Evolutionary conservation across 2,329 filamentous ascomycete species (phyloP).

Genomic region (Curvularia verruculosa): DNA sequence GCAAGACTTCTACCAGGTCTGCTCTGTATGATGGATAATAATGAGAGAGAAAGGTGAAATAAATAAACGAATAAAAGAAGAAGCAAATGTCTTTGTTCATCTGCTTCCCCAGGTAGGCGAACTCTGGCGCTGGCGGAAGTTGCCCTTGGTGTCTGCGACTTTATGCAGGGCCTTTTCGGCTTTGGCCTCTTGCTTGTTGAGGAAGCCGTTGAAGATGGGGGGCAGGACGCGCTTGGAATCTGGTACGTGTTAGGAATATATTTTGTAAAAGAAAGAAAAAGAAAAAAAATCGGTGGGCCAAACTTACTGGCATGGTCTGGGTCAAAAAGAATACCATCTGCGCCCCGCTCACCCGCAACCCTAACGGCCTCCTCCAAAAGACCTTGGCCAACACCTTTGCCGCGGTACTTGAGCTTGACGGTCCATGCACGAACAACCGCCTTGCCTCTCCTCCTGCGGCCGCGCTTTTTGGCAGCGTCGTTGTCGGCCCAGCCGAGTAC

Average conservation of each 20-base stretch:
- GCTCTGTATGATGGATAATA: not conserved
- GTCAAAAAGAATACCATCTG: conserved; percentile 74
- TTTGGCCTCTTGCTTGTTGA: conserved; percentile 42
- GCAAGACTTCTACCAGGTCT: conserved; percentile 15
- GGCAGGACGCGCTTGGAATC: conserved; percentile 46
- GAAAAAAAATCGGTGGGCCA: not conserved
- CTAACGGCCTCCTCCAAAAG: conserved; percentile 75
- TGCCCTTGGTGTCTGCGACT: conserved; percentile 48
- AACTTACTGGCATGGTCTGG: conserved; percentile 75
- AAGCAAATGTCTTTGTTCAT: conserved; percentile 21
- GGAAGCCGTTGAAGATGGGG: conserved; percentile 43
- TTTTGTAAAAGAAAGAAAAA: not conserved
- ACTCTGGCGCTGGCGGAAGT: conserved; percentile 47
- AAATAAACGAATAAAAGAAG: not conserved
- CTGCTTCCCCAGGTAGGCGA: conserved; percentile 48
- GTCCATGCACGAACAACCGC: conserved; percentile 85
- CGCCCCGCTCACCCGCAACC: conserved; percentile 70
- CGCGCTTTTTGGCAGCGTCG: conserved; percentile 52
- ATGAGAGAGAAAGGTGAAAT: not conserved
- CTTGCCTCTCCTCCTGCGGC: conserved; percentile 62
- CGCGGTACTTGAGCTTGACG: conserved; percentile 70
- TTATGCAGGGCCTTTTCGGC: conserved; percentile 47
- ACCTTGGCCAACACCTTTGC: conserved; percentile 72
- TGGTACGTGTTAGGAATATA: conserved; percentile 24
- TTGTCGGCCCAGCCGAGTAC: conserved; percentile 68